phyloP scores from a whole-genome alignment of 768 basidiomycete species.

The Boletus rex-veris region DNA sequence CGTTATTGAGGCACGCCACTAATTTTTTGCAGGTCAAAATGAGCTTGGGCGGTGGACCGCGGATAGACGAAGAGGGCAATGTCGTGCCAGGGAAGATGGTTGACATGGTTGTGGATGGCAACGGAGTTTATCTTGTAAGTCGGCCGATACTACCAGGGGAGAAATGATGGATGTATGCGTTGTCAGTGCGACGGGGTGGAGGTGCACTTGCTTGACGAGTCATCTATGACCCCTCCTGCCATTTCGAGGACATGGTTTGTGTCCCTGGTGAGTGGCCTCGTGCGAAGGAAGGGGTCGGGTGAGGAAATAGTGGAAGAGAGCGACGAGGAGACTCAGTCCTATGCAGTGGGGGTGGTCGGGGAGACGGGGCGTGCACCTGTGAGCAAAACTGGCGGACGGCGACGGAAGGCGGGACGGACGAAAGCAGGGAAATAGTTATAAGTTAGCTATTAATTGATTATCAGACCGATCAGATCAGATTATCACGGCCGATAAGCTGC shows the following conservation, averaged over 20 bases:
- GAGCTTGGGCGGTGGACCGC: slow-evolving; percentile 53
- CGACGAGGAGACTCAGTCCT: slow-evolving; percentile 42
- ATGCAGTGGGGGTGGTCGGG: slow-evolving; percentile 33
- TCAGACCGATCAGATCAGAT: slow-evolving; percentile 2
- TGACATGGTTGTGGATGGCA: slow-evolving; percentile 80
- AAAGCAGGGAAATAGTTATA: slow-evolving; percentile 26
- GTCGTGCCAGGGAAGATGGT: slow-evolving; percentile 48
- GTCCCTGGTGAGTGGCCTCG: slow-evolving; percentile 34
- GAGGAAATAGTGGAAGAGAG: slow-evolving; percentile 32
- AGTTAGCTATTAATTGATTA: neutral
- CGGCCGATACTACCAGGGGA: slow-evolving; percentile 9
- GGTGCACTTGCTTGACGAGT: slow-evolving; percentile 55
- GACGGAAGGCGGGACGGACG: slow-evolving; percentile 53
- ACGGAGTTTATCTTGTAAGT: slow-evolving; percentile 73
- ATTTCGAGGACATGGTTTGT: slow-evolving; percentile 70
- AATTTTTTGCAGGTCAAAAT: slow-evolving; percentile 56
- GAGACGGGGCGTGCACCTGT: slow-evolving; percentile 43
- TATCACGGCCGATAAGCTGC: slow-evolving; percentile 5
- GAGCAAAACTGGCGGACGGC: slow-evolving; percentile 57
- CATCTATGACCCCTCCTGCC: slow-evolving; percentile 54
- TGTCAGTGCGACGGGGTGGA: slow-evolving; percentile 59
- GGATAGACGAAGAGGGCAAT: slow-evolving; percentile 56
- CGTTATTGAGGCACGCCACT: slow-evolving; percentile 3
- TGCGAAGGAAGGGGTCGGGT: slow-evolving; percentile 17
- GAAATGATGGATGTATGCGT: slow-evolving; percentile 3